These are phyloP conservation scores for Tolypocladium ovalisporum DNA, from an alignment of 2,329 filamentous ascomycete genomes.

Conservation along the genomic window DNA sequence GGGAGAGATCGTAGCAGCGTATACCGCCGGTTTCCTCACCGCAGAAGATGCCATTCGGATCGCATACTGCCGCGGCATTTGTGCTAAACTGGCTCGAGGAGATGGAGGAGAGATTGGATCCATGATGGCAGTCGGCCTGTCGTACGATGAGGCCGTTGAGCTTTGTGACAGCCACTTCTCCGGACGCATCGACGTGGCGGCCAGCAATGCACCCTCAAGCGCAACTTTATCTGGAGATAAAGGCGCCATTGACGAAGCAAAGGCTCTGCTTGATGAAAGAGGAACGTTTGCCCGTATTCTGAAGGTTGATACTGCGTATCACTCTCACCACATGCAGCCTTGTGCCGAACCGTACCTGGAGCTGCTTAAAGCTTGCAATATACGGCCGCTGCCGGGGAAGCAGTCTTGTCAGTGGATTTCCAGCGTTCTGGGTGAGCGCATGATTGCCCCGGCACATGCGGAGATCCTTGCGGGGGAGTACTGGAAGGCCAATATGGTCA, in stretches of 20 bases:
- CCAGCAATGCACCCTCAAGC: conserved; percentile 10
- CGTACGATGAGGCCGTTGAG: neutral
- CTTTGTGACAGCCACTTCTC: conserved; percentile 7
- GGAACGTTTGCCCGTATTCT: conserved; percentile 18
- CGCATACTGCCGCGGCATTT: conserved; percentile 4
- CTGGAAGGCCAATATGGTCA: conserved; percentile 6
- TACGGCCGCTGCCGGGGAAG: neutral
- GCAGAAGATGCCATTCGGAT: conserved; percentile 1
- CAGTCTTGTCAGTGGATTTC: conserved; percentile 2
- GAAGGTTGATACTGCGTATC: conserved; percentile 27
- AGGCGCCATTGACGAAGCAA: conserved; percentile 13
- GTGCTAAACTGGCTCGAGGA: neutral
- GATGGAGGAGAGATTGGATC: neutral
- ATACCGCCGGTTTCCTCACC: conserved; percentile 16
- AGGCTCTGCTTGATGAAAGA: conserved; percentile 11
- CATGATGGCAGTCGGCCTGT: conserved; percentile 13
- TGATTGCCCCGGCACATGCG: neutral
- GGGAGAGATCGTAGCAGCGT: conserved; percentile 31
- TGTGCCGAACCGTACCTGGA: conserved; percentile 8
- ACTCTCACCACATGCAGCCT: conserved; percentile 26
- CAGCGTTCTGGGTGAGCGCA: conserved; percentile 5
- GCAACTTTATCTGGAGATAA: conserved; percentile 19
- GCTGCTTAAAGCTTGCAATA: neutral
- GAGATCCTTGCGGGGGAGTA: conserved; percentile 1
- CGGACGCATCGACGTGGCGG: conserved; percentile 15